phyloP scores from a whole-genome alignment of 345 rosid species.

The Dovyalis caffra region DNA sequence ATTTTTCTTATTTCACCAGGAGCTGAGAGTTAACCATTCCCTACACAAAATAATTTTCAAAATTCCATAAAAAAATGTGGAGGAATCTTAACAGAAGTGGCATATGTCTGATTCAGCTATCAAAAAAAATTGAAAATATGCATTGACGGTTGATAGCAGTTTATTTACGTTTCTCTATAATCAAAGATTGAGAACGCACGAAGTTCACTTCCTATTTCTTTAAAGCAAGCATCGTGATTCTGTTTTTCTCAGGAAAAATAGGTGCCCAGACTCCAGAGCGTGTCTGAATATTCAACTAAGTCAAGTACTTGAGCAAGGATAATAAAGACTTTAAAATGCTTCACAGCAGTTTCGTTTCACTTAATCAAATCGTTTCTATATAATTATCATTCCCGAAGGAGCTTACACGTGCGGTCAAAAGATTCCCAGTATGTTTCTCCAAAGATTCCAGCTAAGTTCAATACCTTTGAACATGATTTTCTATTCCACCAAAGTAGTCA shows the following conservation, averaged over 20 bases:
- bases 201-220: background rate
- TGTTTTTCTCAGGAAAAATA: background rate
- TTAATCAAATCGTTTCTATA: background rate
- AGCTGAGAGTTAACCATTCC: background rate
- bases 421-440: constrained; percentile 30
- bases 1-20: background rate
- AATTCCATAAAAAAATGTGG: background rate
- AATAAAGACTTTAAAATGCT: background rate
- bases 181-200: background rate
- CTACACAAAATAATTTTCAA: background rate
- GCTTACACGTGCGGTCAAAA: constrained; percentile 23
- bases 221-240: background rate
- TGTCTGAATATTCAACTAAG: background rate
- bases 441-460: constrained; percentile 30
- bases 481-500: constrained; percentile 12
- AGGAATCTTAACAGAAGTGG: background rate
- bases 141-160: background rate
- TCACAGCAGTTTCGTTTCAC: constrained; percentile 21
- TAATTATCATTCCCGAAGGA: constrained; percentile 1
- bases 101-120: background rate
- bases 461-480: constrained; percentile 16
- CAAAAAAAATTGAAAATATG: background rate
- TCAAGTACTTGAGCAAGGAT: background rate
- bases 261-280: too few species aligned
- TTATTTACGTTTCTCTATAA: background rate